phyloP scores from a whole-genome alignment of 805 yeast genomes.

The Cyberlindnera maclurae region DNA sequence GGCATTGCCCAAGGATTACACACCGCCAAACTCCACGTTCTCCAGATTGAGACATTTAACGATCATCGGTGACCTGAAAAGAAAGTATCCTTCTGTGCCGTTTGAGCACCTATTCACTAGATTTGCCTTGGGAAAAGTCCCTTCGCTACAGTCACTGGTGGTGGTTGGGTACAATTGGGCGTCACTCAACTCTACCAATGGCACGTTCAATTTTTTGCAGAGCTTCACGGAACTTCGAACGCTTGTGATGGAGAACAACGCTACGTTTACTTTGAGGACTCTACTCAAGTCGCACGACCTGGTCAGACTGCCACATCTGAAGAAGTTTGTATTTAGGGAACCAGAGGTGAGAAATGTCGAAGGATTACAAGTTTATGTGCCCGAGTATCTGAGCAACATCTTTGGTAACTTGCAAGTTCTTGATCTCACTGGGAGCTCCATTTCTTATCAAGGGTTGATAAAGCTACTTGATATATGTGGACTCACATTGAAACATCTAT shows the following conservation, averaged over 20 bases:
- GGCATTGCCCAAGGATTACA: conserved; percentile 5
- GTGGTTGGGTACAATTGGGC: conserved; percentile 20
- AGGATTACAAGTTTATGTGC: conserved; percentile 10
- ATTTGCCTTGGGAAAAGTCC: conserved; percentile 4
- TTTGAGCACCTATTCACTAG: conserved; percentile 15
- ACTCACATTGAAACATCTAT: conserved; percentile 6
- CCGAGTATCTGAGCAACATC: conserved; percentile 9
- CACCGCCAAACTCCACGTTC: conserved; percentile 2
- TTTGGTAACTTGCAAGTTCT: conserved; percentile 11
- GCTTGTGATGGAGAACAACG: conserved; percentile 19
- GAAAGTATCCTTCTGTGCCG: conserved; percentile 14
- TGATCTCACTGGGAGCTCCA: conserved; percentile 21
- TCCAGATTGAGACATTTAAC: conserved; percentile 9
- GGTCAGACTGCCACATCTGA: conserved; percentile 8
- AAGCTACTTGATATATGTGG: conserved; percentile 15
- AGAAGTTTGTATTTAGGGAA: conserved; percentile 17
- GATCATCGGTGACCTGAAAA: conserved; percentile 15
- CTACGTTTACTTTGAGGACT: conserved; percentile 12
- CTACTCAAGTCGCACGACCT: conserved; percentile 15
- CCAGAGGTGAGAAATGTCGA: conserved; percentile 13
- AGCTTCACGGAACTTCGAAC: conserved; percentile 14
- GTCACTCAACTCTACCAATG: conserved; percentile 10
- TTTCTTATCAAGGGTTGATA: conserved; percentile 17
- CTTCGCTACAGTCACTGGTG: conserved; percentile 12
- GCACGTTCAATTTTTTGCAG: conserved; percentile 18